Evolutionary conservation across 2,329 filamentous ascomycete genomes (phyloP).

Genomic region (Talaromyces rugulosus): DNA sequence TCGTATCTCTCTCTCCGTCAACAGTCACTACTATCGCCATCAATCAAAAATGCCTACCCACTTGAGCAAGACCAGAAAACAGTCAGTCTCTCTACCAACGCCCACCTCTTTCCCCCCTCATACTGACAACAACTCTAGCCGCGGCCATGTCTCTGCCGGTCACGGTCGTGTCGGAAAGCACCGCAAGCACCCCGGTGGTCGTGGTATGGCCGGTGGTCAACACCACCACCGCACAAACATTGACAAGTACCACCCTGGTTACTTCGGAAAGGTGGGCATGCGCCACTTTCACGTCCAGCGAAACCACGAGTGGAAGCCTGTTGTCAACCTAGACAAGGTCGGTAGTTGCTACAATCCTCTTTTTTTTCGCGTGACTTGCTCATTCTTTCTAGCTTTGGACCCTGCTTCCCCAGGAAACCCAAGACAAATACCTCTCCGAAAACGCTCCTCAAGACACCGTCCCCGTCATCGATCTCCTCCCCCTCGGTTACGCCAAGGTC

Average conservation of each 20-base stretch:
- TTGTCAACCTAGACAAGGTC: slow-evolving; percentile 98
- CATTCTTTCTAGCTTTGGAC: slow-evolving; percentile 72
- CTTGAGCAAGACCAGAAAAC: slow-evolving; percentile 47
- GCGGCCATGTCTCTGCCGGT: slow-evolving; percentile 97
- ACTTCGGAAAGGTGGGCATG: slow-evolving; percentile 98
- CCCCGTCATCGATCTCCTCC: slow-evolving; percentile 95
- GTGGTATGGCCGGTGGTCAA: slow-evolving; percentile 89
- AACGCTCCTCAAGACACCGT: slow-evolving; percentile 81
- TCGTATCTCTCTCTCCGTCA: not conserved
- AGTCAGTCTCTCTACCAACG: slow-evolving; percentile 10
- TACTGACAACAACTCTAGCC: slow-evolving; percentile 35
- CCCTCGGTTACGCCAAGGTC: slow-evolving; percentile 97
- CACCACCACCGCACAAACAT: slow-evolving; percentile 96
- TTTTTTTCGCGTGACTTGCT: not conserved
- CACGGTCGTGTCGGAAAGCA: slow-evolving; percentile 99
- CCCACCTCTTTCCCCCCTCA: not conserved
- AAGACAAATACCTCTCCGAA: slow-evolving; percentile 79
- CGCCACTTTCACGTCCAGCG: slow-evolving; percentile 93
- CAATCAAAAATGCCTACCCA: slow-evolving; percentile 42
- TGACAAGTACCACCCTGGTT: slow-evolving; percentile 95
- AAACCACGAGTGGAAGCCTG: slow-evolving; percentile 97
- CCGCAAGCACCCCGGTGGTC: slow-evolving; percentile 81
- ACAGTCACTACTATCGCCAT: too few relatives aligned
- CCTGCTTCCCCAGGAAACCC: slow-evolving; percentile 86
- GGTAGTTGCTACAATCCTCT: not conserved